Evolutionary conservation across 768 basidiomycete species (phyloP).

Genomic region (Gloeostereum incarnatum): DNA sequence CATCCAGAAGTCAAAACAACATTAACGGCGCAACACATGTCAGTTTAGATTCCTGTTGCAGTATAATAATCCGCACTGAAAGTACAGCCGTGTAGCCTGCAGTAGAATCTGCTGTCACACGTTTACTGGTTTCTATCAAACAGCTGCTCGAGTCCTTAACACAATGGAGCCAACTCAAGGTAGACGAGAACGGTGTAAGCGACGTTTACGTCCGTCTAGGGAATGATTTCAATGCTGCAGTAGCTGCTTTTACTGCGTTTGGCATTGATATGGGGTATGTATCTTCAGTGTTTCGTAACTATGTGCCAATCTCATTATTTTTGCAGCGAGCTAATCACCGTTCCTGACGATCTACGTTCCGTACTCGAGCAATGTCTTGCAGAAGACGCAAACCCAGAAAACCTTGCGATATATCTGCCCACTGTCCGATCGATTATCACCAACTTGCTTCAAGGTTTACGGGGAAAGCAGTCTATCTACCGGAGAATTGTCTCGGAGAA

Average conservation of each 20-base stretch:
- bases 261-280: constrained; percentile 90
- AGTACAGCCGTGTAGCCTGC: too few relatives aligned
- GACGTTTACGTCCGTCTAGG: constrained; percentile 95
- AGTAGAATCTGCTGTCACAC: constrained; percentile 87
- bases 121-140: constrained; percentile 90
- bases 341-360: constrained; percentile 82
- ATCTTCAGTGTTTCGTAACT: constrained; percentile 6
- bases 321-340: constrained; percentile 71
- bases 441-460: constrained; percentile 85
- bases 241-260: constrained; percentile 77
- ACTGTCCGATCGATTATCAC: constrained; percentile 90
- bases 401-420: constrained; percentile 84
- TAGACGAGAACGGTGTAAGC: constrained; percentile 78
- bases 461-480: constrained; percentile 84
- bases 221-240: constrained; percentile 94
- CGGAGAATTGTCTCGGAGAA: constrained; percentile 64
- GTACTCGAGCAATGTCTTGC: constrained; percentile 88
- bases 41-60: too few relatives aligned
- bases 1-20: too few relatives aligned
- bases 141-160: constrained; percentile 87
- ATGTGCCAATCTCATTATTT: constrained; percentile 6
- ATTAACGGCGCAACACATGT: too few relatives aligned
- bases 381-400: constrained; percentile 80
- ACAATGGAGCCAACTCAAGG: constrained; percentile 67
- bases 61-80: too few relatives aligned